Conservation (phyloP, 306 rosid species). For the Quercus alba region DNA sequence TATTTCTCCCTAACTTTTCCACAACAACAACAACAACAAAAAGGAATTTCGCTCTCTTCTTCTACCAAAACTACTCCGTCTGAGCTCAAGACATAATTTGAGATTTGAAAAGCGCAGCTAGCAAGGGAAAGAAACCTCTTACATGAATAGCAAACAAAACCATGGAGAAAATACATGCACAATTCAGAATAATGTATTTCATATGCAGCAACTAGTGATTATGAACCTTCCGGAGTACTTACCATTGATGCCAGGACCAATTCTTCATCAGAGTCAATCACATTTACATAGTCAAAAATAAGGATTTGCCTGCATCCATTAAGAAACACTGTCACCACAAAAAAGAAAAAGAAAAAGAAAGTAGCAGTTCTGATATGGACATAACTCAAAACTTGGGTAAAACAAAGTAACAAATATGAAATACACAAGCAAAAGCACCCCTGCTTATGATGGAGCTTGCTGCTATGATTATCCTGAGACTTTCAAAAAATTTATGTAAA, state of each 20-base stretch:
- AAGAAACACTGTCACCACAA: too few species aligned
- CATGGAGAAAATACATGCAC: neutral
- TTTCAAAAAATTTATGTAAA: neutral
- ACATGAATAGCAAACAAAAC: neutral
- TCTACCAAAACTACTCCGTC: neutral
- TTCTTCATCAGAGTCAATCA: constrained; percentile 79
- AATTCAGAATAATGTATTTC: neutral
- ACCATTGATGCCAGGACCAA: constrained; percentile 78
- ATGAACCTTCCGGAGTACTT: constrained; percentile 31
- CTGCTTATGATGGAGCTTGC: neutral
- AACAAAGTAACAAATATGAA: neutral
- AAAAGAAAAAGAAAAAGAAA: too few species aligned
- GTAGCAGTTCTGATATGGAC: too few species aligned
- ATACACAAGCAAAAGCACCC: neutral
- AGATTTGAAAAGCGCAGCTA: too few species aligned
- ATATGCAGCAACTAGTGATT: neutral
- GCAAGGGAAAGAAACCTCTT: neutral
- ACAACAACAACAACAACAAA: too few species aligned
- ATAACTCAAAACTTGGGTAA: too few species aligned
- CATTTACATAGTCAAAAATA: constrained; percentile 62
- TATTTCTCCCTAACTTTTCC: neutral
- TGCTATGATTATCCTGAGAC: neutral
- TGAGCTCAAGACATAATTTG: too few species aligned
- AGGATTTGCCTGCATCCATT: constrained; percentile 47
- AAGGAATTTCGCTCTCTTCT: neutral